A percentile compares a stretch with the other conserved stretches of the same genome.
Evolutionary conservation across 2,329 filamentous ascomycete genomes (phyloP).

Genomic region (Claviceps pazoutovae): DNA sequence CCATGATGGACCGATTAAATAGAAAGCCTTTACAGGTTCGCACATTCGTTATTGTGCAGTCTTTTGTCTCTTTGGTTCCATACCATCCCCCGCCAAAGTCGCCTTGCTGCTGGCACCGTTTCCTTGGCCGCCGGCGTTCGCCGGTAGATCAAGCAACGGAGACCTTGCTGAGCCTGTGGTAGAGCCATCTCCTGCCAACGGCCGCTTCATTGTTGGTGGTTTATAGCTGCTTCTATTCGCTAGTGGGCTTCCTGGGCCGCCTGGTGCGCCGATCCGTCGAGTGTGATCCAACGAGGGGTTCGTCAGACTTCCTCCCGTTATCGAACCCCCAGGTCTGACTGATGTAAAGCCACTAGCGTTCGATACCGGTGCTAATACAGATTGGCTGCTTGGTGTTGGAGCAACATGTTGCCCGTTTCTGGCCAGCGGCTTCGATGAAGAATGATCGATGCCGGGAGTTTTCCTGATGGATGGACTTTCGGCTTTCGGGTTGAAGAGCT

Average conservation of each 20-base stretch:
- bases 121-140: slow-evolving; percentile 23
- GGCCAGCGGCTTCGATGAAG: slow-evolving; percentile 57
- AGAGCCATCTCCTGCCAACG: slow-evolving; percentile 19
- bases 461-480: slow-evolving; percentile 79
- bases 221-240: slow-evolving; percentile 45
- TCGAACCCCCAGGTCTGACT: slow-evolving; percentile 15
- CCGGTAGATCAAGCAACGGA: slow-evolving; percentile 36
- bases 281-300: slow-evolving; percentile 41
- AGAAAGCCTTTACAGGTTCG: background rate
- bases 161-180: slow-evolving; percentile 19
- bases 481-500: slow-evolving; percentile 57
- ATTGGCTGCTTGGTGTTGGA: slow-evolving; percentile 19
- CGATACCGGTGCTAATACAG: slow-evolving; percentile 9
- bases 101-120: slow-evolving; percentile 5
- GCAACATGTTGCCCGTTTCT: slow-evolving; percentile 40
- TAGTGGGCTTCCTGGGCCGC: slow-evolving; percentile 38
- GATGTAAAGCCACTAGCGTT: slow-evolving; percentile 17
- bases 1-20: background rate
- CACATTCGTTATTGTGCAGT: slow-evolving; percentile 7
- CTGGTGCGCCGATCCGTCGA: slow-evolving; percentile 46
- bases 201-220: slow-evolving; percentile 44
- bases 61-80: slow-evolving; percentile 41
- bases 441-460: slow-evolving; percentile 77
- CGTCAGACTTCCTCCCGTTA: slow-evolving; percentile 26
- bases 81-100: slow-evolving; percentile 11